A percentile compares a stretch with the other conserved stretches of the same genome.
phyloP scores from a whole-genome alignment of 441 rosid species.

The Daphne laureola region DNA sequence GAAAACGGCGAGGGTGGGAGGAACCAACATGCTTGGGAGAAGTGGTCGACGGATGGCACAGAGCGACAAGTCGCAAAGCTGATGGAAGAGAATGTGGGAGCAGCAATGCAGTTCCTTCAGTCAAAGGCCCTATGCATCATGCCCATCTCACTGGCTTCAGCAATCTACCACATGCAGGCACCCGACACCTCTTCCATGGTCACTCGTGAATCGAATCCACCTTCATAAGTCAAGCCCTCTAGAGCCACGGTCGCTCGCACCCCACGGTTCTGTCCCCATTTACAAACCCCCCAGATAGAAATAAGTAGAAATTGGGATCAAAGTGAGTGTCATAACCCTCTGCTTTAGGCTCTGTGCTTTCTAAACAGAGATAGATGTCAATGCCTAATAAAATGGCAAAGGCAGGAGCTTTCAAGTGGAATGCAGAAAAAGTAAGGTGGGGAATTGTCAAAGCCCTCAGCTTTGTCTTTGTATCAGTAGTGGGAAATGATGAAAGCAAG shows the following conservation, averaged over 20 bases:
- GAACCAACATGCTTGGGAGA: constrained; percentile 89
- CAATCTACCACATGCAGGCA: constrained; percentile 75
- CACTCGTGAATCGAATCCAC: constrained; percentile 69
- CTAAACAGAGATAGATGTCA: constrained; percentile 10
- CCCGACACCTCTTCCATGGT: constrained; percentile 61
- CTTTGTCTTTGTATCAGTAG: constrained; percentile 28
- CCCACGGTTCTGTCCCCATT: constrained; percentile 20
- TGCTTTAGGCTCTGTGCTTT: constrained; percentile 17
- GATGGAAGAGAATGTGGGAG: constrained; percentile 95
- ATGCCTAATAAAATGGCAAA: constrained; percentile 33
- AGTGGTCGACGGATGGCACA: constrained; percentile 91
- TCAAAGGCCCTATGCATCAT: constrained; percentile 97
- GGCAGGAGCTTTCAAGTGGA: constrained; percentile 29
- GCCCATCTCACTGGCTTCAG: constrained; percentile 92
- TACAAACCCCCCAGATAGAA: constrained; percentile 8
- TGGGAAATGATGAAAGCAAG: constrained; percentile 59
- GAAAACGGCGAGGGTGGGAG: constrained; percentile 74
- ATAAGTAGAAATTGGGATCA: constrained; percentile 38
- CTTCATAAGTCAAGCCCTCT: constrained; percentile 36
- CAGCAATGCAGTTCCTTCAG: constrained; percentile 97
- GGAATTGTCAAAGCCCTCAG: constrained; percentile 51
- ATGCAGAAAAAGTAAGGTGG: constrained; percentile 27
- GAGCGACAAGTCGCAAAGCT: constrained; percentile 90
- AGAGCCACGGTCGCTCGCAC: constrained; percentile 19
- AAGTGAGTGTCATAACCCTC: constrained; percentile 48